Percentiles rank a stretch among this genome's conserved stretches.
These are phyloP conservation scores for Steccherinum ochraceum DNA, from an alignment of 768 basidiomycete species.

Conservation along the genomic window DNA sequence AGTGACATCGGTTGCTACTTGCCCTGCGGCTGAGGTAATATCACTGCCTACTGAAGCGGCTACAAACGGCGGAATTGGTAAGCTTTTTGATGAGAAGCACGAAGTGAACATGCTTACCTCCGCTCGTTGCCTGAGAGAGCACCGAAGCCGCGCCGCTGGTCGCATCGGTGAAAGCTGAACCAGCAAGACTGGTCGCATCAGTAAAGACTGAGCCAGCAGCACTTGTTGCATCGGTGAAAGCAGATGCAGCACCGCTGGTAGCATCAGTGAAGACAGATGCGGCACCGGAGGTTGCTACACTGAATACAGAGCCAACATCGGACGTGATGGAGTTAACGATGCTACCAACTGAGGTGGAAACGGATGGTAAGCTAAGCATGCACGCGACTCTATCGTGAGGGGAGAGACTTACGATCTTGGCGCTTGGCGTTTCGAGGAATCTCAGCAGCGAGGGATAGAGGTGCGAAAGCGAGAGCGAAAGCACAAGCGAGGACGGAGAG, in stretches of 20 bases:
- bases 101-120: background rate
- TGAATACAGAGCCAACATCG: slow-evolving; percentile 20
- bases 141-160: too few species aligned
- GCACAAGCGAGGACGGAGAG: slow-evolving; percentile 15
- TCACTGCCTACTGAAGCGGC: background rate
- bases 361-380: background rate
- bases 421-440: slow-evolving; percentile 35
- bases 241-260: slow-evolving; percentile 27
- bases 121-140: too few species aligned
- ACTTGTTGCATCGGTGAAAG: slow-evolving; percentile 20
- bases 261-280: slow-evolving; percentile 28
- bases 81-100: background rate
- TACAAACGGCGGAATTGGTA: too few species aligned
- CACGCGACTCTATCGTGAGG: background rate
- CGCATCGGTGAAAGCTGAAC: slow-evolving; percentile 20
- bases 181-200: slow-evolving; percentile 24
- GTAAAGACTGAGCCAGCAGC: slow-evolving; percentile 17
- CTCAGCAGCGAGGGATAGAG: slow-evolving; percentile 27
- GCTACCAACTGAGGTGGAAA: slow-evolving; percentile 26
- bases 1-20: slow-evolving; percentile 24
- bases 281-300: slow-evolving; percentile 10
- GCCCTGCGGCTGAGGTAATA: slow-evolving; percentile 15
- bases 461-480: slow-evolving; percentile 27
- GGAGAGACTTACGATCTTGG: slow-evolving; percentile 30
- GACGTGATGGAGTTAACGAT: slow-evolving; percentile 31